Conservation (phyloP, 2,329 filamentous ascomycete species). For the Davidsoniella eucalypti region DNA sequence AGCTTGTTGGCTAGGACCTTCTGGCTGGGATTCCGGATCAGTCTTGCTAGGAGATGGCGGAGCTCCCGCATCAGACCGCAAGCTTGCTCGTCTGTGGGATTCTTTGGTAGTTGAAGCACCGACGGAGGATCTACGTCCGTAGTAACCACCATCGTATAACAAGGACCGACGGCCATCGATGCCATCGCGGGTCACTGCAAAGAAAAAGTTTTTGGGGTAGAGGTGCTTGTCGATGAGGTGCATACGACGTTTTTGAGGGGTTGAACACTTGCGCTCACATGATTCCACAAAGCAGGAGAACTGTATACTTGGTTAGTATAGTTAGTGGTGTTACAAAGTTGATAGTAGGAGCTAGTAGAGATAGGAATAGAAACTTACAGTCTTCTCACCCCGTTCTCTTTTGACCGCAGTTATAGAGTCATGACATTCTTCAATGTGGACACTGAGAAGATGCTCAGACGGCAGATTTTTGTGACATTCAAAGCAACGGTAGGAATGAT, state of each 20-base stretch:
- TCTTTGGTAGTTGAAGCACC: conserved; percentile 20
- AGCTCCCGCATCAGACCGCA: background rate
- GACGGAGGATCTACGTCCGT: conserved; percentile 32
- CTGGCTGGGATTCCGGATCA: background rate
- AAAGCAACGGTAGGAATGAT: conserved; percentile 69
- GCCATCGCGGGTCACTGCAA: conserved; percentile 72
- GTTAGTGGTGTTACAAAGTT: background rate
- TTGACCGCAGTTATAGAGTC: conserved; percentile 60
- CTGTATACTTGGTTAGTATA: conserved; percentile 24
- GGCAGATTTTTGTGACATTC: conserved; percentile 83
- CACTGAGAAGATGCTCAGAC: conserved; percentile 56
- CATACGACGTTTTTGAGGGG: conserved; percentile 65
- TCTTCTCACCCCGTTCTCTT: conserved; percentile 71
- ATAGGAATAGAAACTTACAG: conserved; percentile 35
- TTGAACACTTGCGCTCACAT: conserved; percentile 72
- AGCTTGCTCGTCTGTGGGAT: conserved; percentile 14
- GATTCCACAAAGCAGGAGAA: conserved; percentile 81
- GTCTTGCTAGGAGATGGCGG: conserved; percentile 1
- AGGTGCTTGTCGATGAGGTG: conserved; percentile 91
- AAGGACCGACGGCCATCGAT: conserved; percentile 73
- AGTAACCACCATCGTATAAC: conserved; percentile 41
- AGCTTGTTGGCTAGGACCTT: background rate
- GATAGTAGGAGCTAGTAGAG: background rate
- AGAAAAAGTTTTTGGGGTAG: conserved; percentile 81
- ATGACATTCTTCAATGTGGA: conserved; percentile 87